These are phyloP conservation scores for Podospora didyma DNA, from an alignment of 495 filamentous ascomycete species.

Conservation along the genomic window DNA sequence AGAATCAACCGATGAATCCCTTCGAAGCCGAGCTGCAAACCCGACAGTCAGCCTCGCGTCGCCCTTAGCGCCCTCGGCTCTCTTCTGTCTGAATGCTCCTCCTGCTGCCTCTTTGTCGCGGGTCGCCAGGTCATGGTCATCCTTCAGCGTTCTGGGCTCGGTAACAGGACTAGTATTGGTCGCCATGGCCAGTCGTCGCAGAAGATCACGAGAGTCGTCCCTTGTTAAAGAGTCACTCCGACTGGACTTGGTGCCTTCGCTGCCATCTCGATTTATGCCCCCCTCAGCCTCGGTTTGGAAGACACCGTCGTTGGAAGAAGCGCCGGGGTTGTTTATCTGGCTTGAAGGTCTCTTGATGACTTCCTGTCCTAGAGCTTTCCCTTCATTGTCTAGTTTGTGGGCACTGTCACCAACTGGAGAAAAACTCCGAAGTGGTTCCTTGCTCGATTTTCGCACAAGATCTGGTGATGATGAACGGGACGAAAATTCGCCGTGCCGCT, in stretches of 20 bases:
- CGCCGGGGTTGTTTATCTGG: not conserved
- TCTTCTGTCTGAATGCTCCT: constrained; percentile 10
- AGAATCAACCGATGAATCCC: constrained; percentile 36
- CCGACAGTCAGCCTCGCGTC: constrained; percentile 34
- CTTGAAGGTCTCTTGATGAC: not conserved
- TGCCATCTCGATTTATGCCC: not conserved
- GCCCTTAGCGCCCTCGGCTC: constrained; percentile 21
- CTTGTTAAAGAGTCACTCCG: constrained; percentile 12
- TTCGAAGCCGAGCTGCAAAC: constrained; percentile 34
- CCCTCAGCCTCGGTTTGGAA: not conserved
- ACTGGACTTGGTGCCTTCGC: not conserved
- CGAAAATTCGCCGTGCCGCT: constrained; percentile 43
- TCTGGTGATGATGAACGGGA: constrained; percentile 35
- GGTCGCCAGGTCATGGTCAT: not conserved
- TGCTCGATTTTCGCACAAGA: constrained; percentile 18
- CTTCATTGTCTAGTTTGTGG: constrained; percentile 29
- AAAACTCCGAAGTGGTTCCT: constrained; percentile 15
- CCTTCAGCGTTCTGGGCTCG: constrained; percentile 13
- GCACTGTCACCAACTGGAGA: constrained; percentile 22
- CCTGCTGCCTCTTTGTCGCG: constrained; percentile 5
- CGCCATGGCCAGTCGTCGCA: constrained; percentile 59
- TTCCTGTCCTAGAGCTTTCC: not conserved
- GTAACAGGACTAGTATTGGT: constrained; percentile 50
- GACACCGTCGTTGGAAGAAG: not conserved
- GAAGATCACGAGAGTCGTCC: constrained; percentile 62